Base-by-base conservation (phyloP, 2,329 filamentous ascomycete genomes). In the Tolypocladium sp. region DNA sequence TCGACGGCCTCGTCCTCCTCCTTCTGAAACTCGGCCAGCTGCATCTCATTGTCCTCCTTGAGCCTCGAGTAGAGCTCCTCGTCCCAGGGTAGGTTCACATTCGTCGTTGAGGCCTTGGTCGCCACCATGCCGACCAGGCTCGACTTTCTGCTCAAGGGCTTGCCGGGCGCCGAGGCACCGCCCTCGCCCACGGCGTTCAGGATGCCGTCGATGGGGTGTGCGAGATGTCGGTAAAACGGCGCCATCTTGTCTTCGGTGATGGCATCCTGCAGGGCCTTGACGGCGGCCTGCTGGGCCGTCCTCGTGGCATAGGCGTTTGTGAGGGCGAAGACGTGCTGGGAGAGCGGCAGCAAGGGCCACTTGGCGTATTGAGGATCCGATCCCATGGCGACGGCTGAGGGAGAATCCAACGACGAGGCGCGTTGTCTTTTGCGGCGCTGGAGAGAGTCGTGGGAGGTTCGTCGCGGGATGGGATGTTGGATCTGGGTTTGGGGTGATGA, bases 1-100 rank as follows among this genome's bases (percentile, higher is more conserved):
- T 99, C 94, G 46, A 89, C 88, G 12, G 94, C 94, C 72, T 99
- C 92, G 62, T 96, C 93, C 74, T 93, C 88, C 74, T 94, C 90
- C 75, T 92, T 92, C 76, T 92, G 86, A 68, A 89, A 85, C 57
- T 78, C 82, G 64, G 89, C 88, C 55, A 93, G 78, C 78, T 93
- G 89, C 68, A 84, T 82, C 67, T 91, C 88, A 68, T 94, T 94
- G 63, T 91, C 88, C 63, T 84, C 84, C 73, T 88, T 85, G 64
- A 94, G 77, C 71, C 84, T 82, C 68, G 90, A 83, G 72, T 97
- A 97, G 61, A 96, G 78, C 30, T 83, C 82, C 77, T 97, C 92
- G 70, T 99, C 92, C 94, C 94, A 99, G 0, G 91, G 84, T 59
- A 97, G 79, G 66, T 84, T 86, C 51, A 90, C 82, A 62, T 81